Evolutionary conservation across 768 basidiomycete genomes (phyloP).

Genomic region (Kwoniella botswanensis): DNA sequence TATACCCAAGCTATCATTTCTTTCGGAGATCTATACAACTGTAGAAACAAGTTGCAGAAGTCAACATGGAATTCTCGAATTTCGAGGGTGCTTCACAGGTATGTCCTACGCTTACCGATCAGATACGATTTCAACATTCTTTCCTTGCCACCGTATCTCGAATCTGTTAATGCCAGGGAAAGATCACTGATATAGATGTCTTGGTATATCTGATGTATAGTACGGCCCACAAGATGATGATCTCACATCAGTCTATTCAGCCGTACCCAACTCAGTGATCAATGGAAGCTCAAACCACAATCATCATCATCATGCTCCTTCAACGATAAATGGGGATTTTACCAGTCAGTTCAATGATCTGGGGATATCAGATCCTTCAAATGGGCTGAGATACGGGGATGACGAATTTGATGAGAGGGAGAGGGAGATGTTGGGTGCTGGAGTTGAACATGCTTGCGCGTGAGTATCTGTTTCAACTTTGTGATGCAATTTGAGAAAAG

Average conservation of each 20-base stretch:
- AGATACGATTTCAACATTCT: background rate
- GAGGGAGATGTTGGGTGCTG: conserved; percentile 37
- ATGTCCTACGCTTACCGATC: conserved; percentile 1
- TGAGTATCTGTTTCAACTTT: conserved; percentile 53
- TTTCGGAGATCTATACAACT: background rate
- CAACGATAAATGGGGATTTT: conserved; percentile 32
- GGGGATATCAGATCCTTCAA: conserved; percentile 4
- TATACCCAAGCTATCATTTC: background rate
- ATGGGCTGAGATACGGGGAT: conserved; percentile 33
- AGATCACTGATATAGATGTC: too few relatives aligned
- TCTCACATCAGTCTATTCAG: conserved; percentile 48
- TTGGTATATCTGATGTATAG: conserved; percentile 24
- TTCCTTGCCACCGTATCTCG: conserved; percentile 23
- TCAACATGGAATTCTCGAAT: conserved; percentile 55
- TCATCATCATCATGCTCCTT: conserved; percentile 10
- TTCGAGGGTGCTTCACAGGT: conserved; percentile 60
- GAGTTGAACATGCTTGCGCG: conserved; percentile 84
- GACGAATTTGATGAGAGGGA: conserved; percentile 37
- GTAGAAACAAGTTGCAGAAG: background rate
- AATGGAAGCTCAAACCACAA: conserved; percentile 4
- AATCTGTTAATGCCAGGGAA: background rate
- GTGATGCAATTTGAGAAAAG: background rate
- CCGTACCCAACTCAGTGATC: conserved; percentile 32
- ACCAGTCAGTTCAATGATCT: conserved; percentile 28
- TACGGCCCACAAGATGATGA: conserved; percentile 54